phyloP scores from a whole-genome alignment of 345 rosid genomes.

The Litchi chinensis region DNA sequence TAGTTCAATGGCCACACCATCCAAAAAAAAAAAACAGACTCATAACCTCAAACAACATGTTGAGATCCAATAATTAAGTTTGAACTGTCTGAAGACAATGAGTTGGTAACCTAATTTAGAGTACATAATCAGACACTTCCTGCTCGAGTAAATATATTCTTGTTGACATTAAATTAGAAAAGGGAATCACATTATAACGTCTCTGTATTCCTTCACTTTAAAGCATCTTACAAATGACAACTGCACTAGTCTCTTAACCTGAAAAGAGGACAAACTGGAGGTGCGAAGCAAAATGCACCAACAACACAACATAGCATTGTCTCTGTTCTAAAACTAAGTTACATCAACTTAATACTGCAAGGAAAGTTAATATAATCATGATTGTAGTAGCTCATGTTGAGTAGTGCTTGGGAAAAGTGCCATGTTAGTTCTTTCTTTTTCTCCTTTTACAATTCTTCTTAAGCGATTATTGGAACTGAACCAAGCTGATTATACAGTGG shows the following conservation, averaged over 20 bases:
- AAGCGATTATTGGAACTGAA: neutral
- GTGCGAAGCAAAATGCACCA: neutral
- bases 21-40: neutral
- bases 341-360: neutral
- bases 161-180: neutral
- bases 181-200: neutral
- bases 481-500: neutral
- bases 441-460: neutral
- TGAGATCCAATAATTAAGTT: too few relatives aligned
- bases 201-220: neutral
- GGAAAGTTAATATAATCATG: neutral
- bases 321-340: neutral
- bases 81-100: too few relatives aligned
- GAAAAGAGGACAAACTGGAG: neutral
- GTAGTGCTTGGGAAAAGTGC: neutral
- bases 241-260: neutral
- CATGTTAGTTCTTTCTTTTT: neutral
- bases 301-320: neutral
- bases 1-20: too few relatives aligned
- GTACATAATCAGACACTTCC: too few relatives aligned
- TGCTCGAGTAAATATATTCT: neutral
- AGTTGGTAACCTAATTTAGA: too few relatives aligned
- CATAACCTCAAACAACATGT: neutral
- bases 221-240: neutral
- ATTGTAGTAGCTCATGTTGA: neutral